Base-by-base conservation (phyloP, 2,329 filamentous ascomycete genomes). In the Colletotrichum sp. region DNA sequence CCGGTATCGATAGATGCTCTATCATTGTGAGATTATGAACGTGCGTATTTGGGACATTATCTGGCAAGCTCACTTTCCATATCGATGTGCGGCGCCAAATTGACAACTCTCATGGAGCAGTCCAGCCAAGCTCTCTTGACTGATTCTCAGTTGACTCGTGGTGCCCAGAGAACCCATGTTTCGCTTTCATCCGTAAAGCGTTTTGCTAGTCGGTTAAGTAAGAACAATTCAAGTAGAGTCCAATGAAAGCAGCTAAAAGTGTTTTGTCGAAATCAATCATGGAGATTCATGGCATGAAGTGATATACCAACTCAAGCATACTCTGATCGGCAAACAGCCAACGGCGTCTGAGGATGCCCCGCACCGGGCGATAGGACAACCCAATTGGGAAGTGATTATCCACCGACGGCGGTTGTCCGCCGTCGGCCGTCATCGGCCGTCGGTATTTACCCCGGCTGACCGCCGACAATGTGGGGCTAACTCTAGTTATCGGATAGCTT, bases 1-100 rank as follows among this genome's bases (percentile, higher is more conserved):
- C 44, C 44, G n/a, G 44, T 52, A 8, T 52, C 44, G n/a, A 52
- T 52, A 13, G 44, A 13, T 5, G 44, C 44, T 52, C 44, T 52
- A 2, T 21, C n/a, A 52, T 52, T 52, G n/a, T 52, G 6, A 52
- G 44, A 21, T 21, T 52, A 0, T 21, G 18, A 1, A n/a, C 39
- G 0, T n/a, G 5, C 18, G 9, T 5, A 5, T n/a, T n/a, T n/a
- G 3, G n/a, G n/a, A n/a, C n/a, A n/a, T n/a, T 12, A 0, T 9
- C 0, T 12, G 6, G 44, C 44, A 21, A 1, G 1, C 44, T 52
- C 3, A 52, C 44, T 52, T 52, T 52, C 44, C 44, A 24, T 52
- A 52, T 52, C 44, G 44, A 52, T 52, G 44, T 3, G 44, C 44
- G 44, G 44, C 10, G 44, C 44, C 44, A 13, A 52, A 52, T 52